These are phyloP conservation scores for Ganoderma leucocontextum DNA, from an alignment of 1,284 basidiomycete genomes.

Conservation along the genomic window DNA sequence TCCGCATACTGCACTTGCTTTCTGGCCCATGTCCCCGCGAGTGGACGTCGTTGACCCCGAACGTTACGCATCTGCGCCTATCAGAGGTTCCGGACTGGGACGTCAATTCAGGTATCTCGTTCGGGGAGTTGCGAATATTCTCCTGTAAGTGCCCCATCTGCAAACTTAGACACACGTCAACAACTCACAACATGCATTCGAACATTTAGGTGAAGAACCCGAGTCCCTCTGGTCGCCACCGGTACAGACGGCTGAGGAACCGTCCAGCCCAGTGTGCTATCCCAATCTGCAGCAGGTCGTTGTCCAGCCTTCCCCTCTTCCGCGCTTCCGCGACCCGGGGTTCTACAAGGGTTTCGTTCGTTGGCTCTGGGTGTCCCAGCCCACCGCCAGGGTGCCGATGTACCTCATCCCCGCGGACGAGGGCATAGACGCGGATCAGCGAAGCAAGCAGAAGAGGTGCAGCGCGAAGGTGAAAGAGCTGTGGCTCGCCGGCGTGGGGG, in stretches of 20 bases:
- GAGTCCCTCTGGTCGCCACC: background rate
- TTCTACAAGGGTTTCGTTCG: conserved; percentile 22
- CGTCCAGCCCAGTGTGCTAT: conserved; percentile 7
- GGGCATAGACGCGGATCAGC: background rate
- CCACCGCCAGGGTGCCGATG: conserved; percentile 24
- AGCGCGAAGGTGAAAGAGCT: background rate
- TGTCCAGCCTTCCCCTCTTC: conserved; percentile 21
- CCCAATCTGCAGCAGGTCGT: conserved; percentile 24
- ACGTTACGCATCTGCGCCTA: conserved; percentile 29
- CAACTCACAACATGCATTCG: background rate
- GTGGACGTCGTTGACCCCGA: conserved; percentile 29
- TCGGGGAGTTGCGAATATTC: conserved; percentile 20
- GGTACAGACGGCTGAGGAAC: background rate
- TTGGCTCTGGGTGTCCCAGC: conserved; percentile 17
- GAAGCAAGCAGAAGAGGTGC: background rate
- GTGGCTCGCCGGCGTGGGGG: conserved; percentile 4
- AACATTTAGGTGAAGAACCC: background rate
- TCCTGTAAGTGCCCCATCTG: background rate
- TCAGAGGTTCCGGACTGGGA: conserved; percentile 20
- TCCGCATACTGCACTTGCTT: conserved; percentile 9
- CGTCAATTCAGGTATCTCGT: conserved; percentile 17
- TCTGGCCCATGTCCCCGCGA: conserved; percentile 9
- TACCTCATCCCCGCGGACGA: conserved; percentile 16
- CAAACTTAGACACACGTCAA: background rate
- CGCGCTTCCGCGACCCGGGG: background rate